Evolutionary conservation across 139 green algal genomes (phyloP).

Genomic region (Coelastrella sp.): DNA sequence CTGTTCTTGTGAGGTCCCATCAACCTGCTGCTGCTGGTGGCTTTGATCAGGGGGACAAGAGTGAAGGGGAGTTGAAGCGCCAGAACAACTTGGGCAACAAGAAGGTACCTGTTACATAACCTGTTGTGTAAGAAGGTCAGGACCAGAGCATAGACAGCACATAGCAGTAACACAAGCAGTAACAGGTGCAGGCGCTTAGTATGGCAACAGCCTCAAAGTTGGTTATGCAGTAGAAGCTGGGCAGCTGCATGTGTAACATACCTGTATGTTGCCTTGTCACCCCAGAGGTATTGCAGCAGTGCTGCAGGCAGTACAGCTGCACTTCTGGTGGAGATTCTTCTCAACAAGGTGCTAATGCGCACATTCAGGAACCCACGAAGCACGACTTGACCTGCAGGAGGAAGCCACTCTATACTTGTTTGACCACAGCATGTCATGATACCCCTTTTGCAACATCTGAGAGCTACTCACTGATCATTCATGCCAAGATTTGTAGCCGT

Average conservation of each 20-base stretch:
- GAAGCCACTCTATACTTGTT: not conserved
- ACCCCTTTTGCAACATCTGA: no score
- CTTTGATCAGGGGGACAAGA: slow-evolving; percentile 74
- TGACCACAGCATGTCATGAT: no score
- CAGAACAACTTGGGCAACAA: slow-evolving; percentile 72
- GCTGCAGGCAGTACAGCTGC: slow-evolving; percentile 65
- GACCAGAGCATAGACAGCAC: no score
- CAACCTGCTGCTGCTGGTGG: slow-evolving; percentile 56
- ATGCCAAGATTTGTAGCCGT: no score
- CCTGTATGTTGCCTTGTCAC: slow-evolving; percentile 66
- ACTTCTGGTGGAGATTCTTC: slow-evolving; percentile 60
- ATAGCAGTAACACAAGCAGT: not conserved
- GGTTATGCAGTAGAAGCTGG: not conserved
- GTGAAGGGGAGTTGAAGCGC: slow-evolving; percentile 74
- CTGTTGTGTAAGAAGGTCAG: no score
- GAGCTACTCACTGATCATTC: no score
- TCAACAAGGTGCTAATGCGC: slow-evolving; percentile 59
- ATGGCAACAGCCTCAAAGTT: not conserved
- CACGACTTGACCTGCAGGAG: slow-evolving; percentile 51
- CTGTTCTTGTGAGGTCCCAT: slow-evolving; percentile 65
- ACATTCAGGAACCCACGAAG: slow-evolving; percentile 69
- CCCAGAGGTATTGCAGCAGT: slow-evolving; percentile 60
- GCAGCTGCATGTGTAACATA: slow-evolving; percentile 37
- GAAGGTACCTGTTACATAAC: slow-evolving; percentile 72
- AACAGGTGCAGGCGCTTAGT: not conserved